phyloP scores from a whole-genome alignment of 192 early-diverging fungal species.

The Linnemannia zychae region DNA sequence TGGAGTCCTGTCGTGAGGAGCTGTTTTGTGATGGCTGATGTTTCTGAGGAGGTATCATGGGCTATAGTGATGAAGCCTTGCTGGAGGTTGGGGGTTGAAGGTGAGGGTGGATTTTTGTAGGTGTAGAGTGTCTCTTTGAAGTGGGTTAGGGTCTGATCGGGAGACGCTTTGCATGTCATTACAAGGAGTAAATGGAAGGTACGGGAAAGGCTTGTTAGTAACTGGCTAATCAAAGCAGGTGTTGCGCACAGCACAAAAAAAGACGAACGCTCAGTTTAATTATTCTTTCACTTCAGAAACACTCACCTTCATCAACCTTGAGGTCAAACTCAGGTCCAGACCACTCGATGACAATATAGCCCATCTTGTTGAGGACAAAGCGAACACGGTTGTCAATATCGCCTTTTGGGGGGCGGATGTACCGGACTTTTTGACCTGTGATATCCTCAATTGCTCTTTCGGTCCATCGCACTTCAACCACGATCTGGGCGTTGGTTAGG shows the following conservation, averaged over 20 bases:
- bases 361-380: constrained; percentile 70
- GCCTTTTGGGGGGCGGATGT: constrained; percentile 74
- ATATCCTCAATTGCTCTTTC: constrained; percentile 48
- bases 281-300: no score
- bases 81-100: background rate
- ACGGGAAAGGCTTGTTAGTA: no score
- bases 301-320: constrained; percentile 36
- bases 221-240: constrained; percentile 2
- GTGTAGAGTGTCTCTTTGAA: background rate
- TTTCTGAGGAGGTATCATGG: constrained; percentile 22
- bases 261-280: background rate
- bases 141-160: background rate
- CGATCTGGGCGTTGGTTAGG: constrained; percentile 53
- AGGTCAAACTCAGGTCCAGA: constrained; percentile 41
- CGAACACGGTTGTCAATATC: constrained; percentile 82
- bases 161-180: background rate
- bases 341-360: constrained; percentile 49
- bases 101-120: constrained; percentile 5
- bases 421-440: constrained; percentile 30
- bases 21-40: constrained; percentile 13
- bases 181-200: background rate
- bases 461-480: constrained; percentile 45
- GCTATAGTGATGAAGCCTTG: constrained; percentile 43
- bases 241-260: constrained; percentile 6
- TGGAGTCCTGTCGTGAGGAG: constrained; percentile 3